These are phyloP conservation scores for Manihot esculenta DNA, from an alignment of 441 rosid species.

Conservation along the genomic window DNA sequence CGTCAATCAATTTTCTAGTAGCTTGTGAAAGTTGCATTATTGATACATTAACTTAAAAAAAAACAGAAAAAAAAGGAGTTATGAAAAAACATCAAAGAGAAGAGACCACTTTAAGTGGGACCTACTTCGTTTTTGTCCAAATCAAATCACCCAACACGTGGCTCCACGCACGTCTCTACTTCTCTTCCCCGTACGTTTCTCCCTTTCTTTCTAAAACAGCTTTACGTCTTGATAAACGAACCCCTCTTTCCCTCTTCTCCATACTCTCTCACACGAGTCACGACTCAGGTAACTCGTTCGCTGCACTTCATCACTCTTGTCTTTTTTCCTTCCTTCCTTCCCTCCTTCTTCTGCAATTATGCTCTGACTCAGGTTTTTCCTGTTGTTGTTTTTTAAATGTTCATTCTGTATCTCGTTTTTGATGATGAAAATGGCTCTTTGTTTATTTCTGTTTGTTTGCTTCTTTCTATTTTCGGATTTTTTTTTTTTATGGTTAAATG, in stretches of 20 bases:
- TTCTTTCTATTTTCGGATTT: neutral
- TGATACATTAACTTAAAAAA: too few species aligned
- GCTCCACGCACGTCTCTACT: constrained; percentile 26
- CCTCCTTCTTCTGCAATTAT: neutral
- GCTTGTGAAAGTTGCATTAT: neutral
- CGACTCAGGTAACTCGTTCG: too few species aligned
- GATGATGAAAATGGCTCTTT: neutral
- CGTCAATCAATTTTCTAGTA: too few species aligned
- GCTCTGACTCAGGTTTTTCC: neutral
- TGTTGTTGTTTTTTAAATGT: constrained; percentile 3
- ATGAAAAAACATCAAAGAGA: constrained; percentile 3
- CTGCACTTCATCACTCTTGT: too few species aligned
- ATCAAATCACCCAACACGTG: constrained; percentile 39
- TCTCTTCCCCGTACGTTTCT: constrained; percentile 39
- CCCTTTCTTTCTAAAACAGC: neutral
- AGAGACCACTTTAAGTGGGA: constrained; percentile 20
- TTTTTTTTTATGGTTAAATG: neutral
- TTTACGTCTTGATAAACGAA: neutral
- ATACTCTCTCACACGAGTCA: too few species aligned
- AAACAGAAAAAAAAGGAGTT: neutral
- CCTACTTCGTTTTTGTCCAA: constrained; percentile 5
- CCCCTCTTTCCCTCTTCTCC: neutral
- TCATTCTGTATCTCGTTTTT: neutral
- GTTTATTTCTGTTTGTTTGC: neutral
- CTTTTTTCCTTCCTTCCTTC: constrained; percentile 1